These are phyloP conservation scores for Chaetomium cochliodes DNA, from an alignment of 495 filamentous ascomycete genomes.

Conservation along the genomic window DNA sequence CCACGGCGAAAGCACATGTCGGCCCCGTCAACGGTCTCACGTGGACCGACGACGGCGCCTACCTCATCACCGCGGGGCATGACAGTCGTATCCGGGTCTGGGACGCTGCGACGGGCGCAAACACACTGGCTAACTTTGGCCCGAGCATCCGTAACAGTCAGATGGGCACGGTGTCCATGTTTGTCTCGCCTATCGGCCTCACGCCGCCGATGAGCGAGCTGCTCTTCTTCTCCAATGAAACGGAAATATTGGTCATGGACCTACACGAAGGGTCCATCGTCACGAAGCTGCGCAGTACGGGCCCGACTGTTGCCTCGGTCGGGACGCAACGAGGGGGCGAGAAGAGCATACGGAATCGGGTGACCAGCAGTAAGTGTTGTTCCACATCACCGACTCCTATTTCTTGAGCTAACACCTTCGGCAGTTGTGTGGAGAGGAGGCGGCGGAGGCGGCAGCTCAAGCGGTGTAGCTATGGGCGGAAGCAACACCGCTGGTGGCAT, in stretches of 20 bases:
- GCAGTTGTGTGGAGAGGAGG: slow-evolving; percentile 64
- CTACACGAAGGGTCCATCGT: slow-evolving; percentile 71
- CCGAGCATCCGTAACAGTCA: slow-evolving; percentile 70
- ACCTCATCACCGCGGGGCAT: slow-evolving; percentile 75
- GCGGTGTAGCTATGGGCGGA: slow-evolving; percentile 45
- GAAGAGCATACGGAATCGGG: slow-evolving; percentile 53
- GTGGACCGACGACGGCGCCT: slow-evolving; percentile 74
- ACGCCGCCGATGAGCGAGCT: slow-evolving; percentile 56
- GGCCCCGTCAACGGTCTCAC: slow-evolving; percentile 78
- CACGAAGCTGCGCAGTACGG: slow-evolving; percentile 64
- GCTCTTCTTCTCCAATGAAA: slow-evolving; percentile 74
- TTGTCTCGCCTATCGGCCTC: slow-evolving; percentile 57
- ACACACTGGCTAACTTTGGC: slow-evolving; percentile 80
- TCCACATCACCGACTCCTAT: background rate
- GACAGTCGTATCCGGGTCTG: slow-evolving; percentile 82
- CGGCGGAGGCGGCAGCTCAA: slow-evolving; percentile 43
- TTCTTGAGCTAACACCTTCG: background rate
- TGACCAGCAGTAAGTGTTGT: slow-evolving; percentile 50
- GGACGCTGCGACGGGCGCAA: slow-evolving; percentile 74
- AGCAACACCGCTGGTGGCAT: slow-evolving; percentile 50
- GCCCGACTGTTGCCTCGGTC: slow-evolving; percentile 48
- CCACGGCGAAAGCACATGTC: slow-evolving; percentile 62
- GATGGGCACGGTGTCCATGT: slow-evolving; percentile 60
- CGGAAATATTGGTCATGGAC: slow-evolving; percentile 73
- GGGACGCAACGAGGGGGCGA: slow-evolving; percentile 38